A percentile compares a stretch with the other conserved stretches of the same genome.
These are phyloP conservation scores for Corymbia maculata DNA, from an alignment of 345 rosid genomes.

Conservation along the genomic window DNA sequence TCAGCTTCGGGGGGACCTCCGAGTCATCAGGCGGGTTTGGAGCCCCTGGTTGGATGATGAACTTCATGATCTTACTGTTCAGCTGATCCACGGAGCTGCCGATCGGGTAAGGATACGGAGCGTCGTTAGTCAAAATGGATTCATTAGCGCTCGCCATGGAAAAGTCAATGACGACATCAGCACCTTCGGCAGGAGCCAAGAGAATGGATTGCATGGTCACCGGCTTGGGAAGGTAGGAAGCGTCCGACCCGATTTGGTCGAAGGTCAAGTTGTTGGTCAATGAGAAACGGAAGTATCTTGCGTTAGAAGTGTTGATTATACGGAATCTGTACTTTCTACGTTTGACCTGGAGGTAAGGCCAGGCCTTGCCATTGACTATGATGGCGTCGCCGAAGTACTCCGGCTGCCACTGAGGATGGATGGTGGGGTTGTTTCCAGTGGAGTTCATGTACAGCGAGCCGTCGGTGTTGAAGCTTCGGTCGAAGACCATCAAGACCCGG, in stretches of 20 bases:
- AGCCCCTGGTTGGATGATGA: constrained; percentile 15
- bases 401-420: constrained; percentile 91
- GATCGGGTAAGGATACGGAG: constrained; percentile 48
- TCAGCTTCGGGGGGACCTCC: constrained; percentile 26
- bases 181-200: constrained; percentile 58
- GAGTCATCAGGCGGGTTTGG: constrained; percentile 20
- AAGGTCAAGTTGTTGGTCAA: constrained; percentile 54
- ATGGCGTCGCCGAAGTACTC: constrained; percentile 74
- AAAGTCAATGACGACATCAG: constrained; percentile 66
- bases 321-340: constrained; percentile 76
- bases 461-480: constrained; percentile 45
- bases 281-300: constrained; percentile 52
- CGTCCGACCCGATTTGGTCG: constrained; percentile 50
- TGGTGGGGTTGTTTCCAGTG: constrained; percentile 61
- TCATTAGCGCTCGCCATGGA: constrained; percentile 21
- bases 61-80: constrained; percentile 61
- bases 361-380: constrained; percentile 75
- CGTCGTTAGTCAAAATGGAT: constrained; percentile 38
- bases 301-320: constrained; percentile 66
- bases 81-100: constrained; percentile 47
- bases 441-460: constrained; percentile 67
- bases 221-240: constrained; percentile 34
- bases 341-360: constrained; percentile 55
- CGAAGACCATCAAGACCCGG: constrained; percentile 44
- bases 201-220: constrained; percentile 24